Evolutionary conservation across 2,329 filamentous ascomycete genomes (phyloP).

Genomic region (Diplodia mutila): DNA sequence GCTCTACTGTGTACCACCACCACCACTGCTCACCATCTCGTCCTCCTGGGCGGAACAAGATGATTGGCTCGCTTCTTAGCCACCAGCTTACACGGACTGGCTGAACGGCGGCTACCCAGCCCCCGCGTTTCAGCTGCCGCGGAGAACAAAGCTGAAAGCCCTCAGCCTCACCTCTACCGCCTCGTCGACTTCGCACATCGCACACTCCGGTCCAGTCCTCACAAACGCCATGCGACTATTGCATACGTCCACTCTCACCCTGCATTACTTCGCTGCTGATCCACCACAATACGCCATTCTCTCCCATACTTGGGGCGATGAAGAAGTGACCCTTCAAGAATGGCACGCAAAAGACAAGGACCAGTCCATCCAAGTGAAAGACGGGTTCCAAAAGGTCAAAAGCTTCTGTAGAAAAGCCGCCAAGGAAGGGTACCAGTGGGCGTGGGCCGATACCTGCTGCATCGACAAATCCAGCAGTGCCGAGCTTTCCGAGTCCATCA

Average conservation of each 20-base stretch:
- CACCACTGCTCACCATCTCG: not conserved
- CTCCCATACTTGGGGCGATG: constrained; percentile 22
- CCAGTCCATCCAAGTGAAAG: not conserved
- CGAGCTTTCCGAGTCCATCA: constrained; percentile 30
- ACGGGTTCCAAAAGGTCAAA: constrained; percentile 15
- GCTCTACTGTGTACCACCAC: not conserved
- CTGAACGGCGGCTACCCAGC: not conserved
- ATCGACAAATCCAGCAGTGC: constrained; percentile 29
- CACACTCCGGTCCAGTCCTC: not conserved
- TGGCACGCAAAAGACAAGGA: not conserved
- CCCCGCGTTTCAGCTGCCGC: not conserved
- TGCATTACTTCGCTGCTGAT: not conserved
- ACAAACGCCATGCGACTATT: not conserved
- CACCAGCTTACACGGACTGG: not conserved
- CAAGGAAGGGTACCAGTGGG: constrained; percentile 27
- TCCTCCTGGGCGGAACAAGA: not conserved
- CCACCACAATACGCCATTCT: constrained; percentile 19
- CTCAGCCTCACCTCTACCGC: not conserved
- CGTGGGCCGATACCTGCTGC: constrained; percentile 34
- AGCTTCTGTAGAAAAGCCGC: constrained; percentile 21
- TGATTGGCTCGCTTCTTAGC: not conserved
- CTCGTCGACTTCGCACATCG: not conserved
- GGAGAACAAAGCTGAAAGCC: not conserved
- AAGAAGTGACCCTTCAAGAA: constrained; percentile 19
- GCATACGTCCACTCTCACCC: not conserved